Base-by-base conservation (phyloP, 1,284 basidiomycete species). In the Fomitopsis schrenkii region DNA sequence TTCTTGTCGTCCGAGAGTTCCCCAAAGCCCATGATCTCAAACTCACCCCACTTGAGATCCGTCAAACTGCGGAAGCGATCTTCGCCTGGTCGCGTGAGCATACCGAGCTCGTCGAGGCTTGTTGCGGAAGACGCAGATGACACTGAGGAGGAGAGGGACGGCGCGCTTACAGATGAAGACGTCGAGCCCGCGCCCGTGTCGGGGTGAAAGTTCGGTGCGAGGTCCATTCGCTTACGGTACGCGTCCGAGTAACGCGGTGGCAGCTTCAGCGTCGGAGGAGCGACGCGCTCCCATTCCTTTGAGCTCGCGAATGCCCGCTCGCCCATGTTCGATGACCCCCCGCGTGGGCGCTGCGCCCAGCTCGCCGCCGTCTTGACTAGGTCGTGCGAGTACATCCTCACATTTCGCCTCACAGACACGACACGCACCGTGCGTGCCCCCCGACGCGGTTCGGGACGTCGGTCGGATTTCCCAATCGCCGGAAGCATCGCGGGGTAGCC, bases 21-120 rank as follows among this genome's bases (percentile, higher is more conserved):
- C 44, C 86, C 85, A 65, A 96, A 95, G 0, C 94, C 94, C 71
- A 85, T 80, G 44, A 82, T 78, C 78, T 94, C 92, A 68, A 96
- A 96, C 71, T 91, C 87, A 12, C 91, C 91, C 94, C 94, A 96
- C 71, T 88, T 91, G 65, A 94, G 78, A 64, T 95, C 92, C 0
- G 92, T 91, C 66, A 95, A 71, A 62, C 84, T 92, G 60, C 86
- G 81, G 74, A 90, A 95, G n/a, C 85, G 78, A 62, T 88, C 88
- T 60, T 87, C 86, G 8, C 80, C 80, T 30, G 73, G 68, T 28
- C 76, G 57, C 67, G 75, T 68, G 36, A 72, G 45, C 63, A 76
- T 54, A 62, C 69, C 66, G 41, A 68, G 66, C 41, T 74, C 74
- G 40, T 70, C 68, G 40, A 78, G 64, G 2, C 72, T 70, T 8